phyloP scores from a whole-genome alignment of 2,329 filamentous ascomycete genomes.

The Fusarium sp. region DNA sequence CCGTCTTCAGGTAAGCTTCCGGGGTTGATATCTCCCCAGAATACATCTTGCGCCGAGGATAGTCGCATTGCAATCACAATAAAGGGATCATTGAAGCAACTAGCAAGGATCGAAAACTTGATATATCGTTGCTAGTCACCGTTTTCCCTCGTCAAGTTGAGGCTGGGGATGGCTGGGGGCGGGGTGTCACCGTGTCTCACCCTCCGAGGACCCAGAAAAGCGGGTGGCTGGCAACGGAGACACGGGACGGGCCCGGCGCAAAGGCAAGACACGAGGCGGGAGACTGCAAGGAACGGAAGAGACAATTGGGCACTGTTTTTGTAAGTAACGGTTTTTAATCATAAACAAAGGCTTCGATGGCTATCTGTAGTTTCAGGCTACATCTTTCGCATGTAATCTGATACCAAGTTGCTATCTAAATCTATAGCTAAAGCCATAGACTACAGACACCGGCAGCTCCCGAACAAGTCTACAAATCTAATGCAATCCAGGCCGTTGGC shows the following conservation, averaged over 20 bases:
- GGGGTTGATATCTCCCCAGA: conserved; percentile 19
- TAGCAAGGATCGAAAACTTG: conserved; percentile 36
- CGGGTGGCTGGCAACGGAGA: conserved; percentile 37
- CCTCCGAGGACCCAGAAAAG: conserved; percentile 29
- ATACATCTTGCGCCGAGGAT: conserved; percentile 23
- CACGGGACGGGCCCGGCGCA: conserved; percentile 26
- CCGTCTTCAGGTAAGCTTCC: conserved; percentile 2
- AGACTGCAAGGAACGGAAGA: conserved; percentile 24
- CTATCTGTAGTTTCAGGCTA: background rate
- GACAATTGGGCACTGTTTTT: conserved; percentile 2
- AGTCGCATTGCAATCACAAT: conserved; percentile 14
- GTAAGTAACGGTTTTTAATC: background rate
- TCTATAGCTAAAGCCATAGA: conserved; percentile 16
- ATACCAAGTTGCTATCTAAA: background rate
- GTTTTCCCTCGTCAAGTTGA: conserved; percentile 27
- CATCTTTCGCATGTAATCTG: background rate
- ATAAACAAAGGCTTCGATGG: background rate
- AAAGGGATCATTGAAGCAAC: conserved; percentile 16
- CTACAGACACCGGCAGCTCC: conserved; percentile 11
- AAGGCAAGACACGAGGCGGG: conserved; percentile 15
- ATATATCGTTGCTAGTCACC: conserved; percentile 14
- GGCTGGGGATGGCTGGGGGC: conserved; percentile 40
- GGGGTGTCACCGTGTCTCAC: conserved; percentile 29
- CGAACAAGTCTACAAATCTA: conserved; percentile 12
- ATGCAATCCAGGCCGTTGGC: conserved; percentile 21